Evolutionary conservation across 2,329 filamentous ascomycete genomes (phyloP).

Genomic region (Cytospora schulzeri): DNA sequence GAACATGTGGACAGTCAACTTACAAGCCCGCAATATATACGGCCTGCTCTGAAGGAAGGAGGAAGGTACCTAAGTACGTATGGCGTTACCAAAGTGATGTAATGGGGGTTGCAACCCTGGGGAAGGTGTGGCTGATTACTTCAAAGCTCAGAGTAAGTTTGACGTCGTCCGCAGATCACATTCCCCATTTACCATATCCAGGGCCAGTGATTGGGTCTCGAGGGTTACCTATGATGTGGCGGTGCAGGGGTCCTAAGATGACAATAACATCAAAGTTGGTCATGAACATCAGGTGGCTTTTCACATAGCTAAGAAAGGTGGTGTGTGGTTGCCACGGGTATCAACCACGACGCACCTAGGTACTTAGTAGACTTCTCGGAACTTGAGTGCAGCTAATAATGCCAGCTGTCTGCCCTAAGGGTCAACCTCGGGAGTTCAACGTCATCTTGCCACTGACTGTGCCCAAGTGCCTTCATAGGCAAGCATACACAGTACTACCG

Average conservation of each 20-base stretch:
- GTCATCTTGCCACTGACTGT: slow-evolving; percentile 6
- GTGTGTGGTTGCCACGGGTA: background rate
- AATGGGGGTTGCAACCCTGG: slow-evolving; percentile 5
- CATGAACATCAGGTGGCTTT: background rate
- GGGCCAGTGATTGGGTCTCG: background rate
- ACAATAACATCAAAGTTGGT: background rate
- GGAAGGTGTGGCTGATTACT: slow-evolving; percentile 23
- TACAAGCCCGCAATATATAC: background rate
- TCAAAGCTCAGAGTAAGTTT: slow-evolving; percentile 16
- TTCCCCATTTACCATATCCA: slow-evolving; percentile 1
- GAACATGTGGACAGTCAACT: no score
- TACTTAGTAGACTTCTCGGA: no score
- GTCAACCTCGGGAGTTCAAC: slow-evolving; percentile 9
- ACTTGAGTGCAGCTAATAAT: slow-evolving; percentile 1
- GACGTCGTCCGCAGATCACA: slow-evolving; percentile 25
- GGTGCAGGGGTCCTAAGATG: slow-evolving; percentile 23
- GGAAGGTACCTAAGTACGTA: background rate
- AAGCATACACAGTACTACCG: no score
- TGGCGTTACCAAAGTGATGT: slow-evolving; percentile 2
- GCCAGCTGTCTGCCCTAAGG: background rate
- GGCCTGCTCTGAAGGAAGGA: background rate
- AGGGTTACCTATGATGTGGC: slow-evolving; percentile 24
- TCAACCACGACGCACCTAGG: no score
- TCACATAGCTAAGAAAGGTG: no score
- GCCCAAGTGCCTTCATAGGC: background rate